Base-by-base conservation (phyloP, 495 filamentous ascomycete genomes). In the Amniculicola lignicola region DNA sequence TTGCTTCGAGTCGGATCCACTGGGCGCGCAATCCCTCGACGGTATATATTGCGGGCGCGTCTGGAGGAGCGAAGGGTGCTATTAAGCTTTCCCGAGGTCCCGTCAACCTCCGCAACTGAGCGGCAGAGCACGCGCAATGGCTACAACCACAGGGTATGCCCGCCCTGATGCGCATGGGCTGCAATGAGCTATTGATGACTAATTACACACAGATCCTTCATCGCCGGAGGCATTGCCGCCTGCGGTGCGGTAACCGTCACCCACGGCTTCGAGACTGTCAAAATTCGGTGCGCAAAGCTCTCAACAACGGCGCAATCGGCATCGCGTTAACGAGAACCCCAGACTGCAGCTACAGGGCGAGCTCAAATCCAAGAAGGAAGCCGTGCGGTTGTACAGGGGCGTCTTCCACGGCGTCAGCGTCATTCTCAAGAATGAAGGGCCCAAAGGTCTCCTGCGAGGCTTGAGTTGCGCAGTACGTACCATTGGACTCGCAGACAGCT, bases 201-300 rank as follows among this genome's bases (percentile, higher is more conserved):
- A 27, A 19, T 14, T 9, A n/a, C 12, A 35, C 11, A 7, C 29
- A 84, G 82, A 37, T 79, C 82, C 9, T 99, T 99, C 78, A 79
- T 97, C 60, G 90, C 93, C 22, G 93, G 93, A 69, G 93, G 93
- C 57, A 87, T 97, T 67, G 93, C 93, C 61, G 93, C 94, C 47
- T 96, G 90, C 73, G 93, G 93, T 60, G 93, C 93, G 47, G 94
- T 99, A 45, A 97, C 93, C 3, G 92, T 94, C 40, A 99, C 93
- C 33, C 93, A 99, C 71, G 89, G 90, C 55, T 96, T 97, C 75
- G 93, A 99, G 74, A 97, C 93, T 5, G 90, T 97, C 53, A 99
- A 99, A 82, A 99, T 97, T 69, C 88, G 92, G 87, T 92, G 67
- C 48, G 74, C 48, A 10, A 12, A 29, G 24, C 11, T 16, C n/a